phyloP scores from a whole-genome alignment of 2,329 filamentous ascomycete genomes.

The Fusarium devonianum region DNA sequence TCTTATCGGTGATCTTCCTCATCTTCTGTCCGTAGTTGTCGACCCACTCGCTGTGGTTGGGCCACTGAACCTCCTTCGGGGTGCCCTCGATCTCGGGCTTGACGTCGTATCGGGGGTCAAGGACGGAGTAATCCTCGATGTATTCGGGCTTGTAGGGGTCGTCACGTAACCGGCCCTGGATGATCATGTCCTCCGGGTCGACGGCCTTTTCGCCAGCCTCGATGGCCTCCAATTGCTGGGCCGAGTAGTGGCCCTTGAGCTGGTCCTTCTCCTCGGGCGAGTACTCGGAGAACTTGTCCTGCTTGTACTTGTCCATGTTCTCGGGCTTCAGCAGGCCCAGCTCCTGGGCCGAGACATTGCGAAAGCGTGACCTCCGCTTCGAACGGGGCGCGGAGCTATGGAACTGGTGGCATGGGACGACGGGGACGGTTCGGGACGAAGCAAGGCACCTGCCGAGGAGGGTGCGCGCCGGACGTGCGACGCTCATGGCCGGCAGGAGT shows the following conservation, averaged over 20 bases:
- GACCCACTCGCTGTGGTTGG: slow-evolving; percentile 65
- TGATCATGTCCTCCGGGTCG: slow-evolving; percentile 74
- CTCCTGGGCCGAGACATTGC: slow-evolving; percentile 59
- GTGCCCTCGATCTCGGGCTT: slow-evolving; percentile 58
- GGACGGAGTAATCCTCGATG: slow-evolving; percentile 80
- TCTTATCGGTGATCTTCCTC: slow-evolving; percentile 51
- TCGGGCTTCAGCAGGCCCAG: slow-evolving; percentile 58
- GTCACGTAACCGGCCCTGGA: slow-evolving; percentile 73
- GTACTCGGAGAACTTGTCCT: slow-evolving; percentile 67
- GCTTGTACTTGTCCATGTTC: slow-evolving; percentile 53
- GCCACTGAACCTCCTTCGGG: slow-evolving; percentile 64
- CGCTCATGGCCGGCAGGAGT: slow-evolving; percentile 57
- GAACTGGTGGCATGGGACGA: slow-evolving; percentile 53
- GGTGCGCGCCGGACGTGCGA: slow-evolving; percentile 61
- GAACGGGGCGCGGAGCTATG: slow-evolving; percentile 59
- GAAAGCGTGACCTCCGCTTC: slow-evolving; percentile 59
- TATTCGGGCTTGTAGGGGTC: slow-evolving; percentile 79
- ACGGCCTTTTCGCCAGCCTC: slow-evolving; percentile 81
- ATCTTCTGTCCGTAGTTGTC: slow-evolving; percentile 63
- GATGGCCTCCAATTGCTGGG: slow-evolving; percentile 82
- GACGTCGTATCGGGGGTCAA: slow-evolving; percentile 81
- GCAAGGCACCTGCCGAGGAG: slow-evolving; percentile 60
- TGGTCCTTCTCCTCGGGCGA: slow-evolving; percentile 68
- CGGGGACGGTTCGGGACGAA: slow-evolving; percentile 41
- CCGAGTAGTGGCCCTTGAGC: slow-evolving; percentile 75